Evolutionary conservation across 2,329 filamentous ascomycete species (phyloP), one percentile per base, ranked within the genome.

Genomic region (Curvularia eragrostidis): DNA sequence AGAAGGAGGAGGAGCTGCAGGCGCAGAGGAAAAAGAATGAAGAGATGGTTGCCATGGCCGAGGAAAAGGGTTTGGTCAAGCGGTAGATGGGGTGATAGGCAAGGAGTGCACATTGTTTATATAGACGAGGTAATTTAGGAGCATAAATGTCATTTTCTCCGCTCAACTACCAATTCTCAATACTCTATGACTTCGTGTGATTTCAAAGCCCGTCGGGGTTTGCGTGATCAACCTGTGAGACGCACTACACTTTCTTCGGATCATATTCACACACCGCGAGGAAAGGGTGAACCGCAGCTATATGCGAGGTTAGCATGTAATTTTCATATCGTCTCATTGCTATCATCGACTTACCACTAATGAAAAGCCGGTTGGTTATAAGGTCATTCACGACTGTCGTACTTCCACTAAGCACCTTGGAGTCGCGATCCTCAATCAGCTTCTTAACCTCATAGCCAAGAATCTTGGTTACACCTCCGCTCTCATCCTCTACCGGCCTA

Each of bases 1-100:
- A 89, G 75, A 82, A 82, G 56, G 83, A 82, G 47, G 86, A 87
- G 69, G 81, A 81, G 62, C 34, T 55, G 30, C 70, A 74, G 60
- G 74, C 65, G 48, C 73, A 76, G 63, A 64, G 58, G 58, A 74
- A 72, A 67, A 75, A 65, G 65, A 75, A 74, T 41, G 64, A 61
- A 46, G 71, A 70, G 62, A 56, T 63, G 15, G 71, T 74, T 64
- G 67, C 69, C 61, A 67, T 62, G 59, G 70, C 69, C 5, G 39
- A 49, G 3, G 58, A 53, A 8, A 57, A 59, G 38, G 66, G 66
- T 1, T 42, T 59, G 48, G 36, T 63, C 2, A 58, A 61, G 47
- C 41, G 39, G 34, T 54, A 46, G 46, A 47, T 23, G 15, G 8
- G 10, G 9, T 24, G 6, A 38, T n/a, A n/a, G 9, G 4, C 4